These are phyloP conservation scores for Aquanectria penicillioides DNA, from an alignment of 2,329 filamentous ascomycete species.

Conservation along the genomic window DNA sequence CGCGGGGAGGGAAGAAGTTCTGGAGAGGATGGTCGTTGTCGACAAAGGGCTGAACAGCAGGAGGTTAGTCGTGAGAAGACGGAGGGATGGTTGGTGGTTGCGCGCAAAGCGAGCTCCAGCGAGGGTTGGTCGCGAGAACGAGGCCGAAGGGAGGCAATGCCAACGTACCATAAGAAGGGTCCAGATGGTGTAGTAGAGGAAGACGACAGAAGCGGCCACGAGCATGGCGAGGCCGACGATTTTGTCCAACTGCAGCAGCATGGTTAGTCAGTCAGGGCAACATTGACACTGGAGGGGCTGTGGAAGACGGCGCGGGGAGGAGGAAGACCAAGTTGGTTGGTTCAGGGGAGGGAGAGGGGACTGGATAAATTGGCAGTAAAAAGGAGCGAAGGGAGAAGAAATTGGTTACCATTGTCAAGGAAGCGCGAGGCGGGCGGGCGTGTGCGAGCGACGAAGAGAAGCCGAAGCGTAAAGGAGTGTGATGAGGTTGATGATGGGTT, in stretches of 20 bases:
- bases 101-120: background rate
- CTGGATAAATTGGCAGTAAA: background rate
- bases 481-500: constrained; percentile 27
- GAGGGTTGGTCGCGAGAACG: constrained; percentile 5
- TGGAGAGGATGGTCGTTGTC: constrained; percentile 94
- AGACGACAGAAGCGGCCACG: constrained; percentile 71
- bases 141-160: constrained; percentile 11
- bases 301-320: constrained; percentile 35
- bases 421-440: constrained; percentile 32
- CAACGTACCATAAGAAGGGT: constrained; percentile 89
- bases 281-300: constrained; percentile 32
- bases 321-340: constrained; percentile 14
- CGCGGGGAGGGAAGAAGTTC: constrained; percentile 93
- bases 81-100: too few species aligned
- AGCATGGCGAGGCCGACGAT: constrained; percentile 75
- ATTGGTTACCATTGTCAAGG: constrained; percentile 38
- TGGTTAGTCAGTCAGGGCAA: constrained; percentile 26
- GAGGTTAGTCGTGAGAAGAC: too few species aligned
- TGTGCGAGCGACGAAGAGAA: constrained; percentile 12
- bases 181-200: constrained; percentile 96
- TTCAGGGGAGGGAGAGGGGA: background rate
- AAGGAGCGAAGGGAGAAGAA: background rate
- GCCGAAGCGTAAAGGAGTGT: constrained; percentile 35
- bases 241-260: constrained; percentile 81
- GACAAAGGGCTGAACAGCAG: constrained; percentile 82